Base-by-base conservation (phyloP, 2,329 filamentous ascomycete genomes). In the Trichoderma cornu-damae region DNA sequence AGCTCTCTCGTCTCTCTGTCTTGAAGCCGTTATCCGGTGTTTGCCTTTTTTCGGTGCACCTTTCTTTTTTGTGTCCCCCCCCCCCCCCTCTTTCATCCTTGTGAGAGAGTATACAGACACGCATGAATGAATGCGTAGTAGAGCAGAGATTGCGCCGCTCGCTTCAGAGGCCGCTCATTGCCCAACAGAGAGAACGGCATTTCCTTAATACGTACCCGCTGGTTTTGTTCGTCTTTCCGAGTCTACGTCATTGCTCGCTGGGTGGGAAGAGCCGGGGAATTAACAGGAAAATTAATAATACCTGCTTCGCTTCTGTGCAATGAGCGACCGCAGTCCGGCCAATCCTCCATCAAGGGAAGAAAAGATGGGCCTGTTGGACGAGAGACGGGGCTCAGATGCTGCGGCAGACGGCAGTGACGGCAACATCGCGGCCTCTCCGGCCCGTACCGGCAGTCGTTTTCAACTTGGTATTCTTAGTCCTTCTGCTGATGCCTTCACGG, bases 341-440 rank as follows among this genome's bases (percentile, higher is more conserved):
- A 68, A 65, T 49, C 64, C 67, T 59, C 68, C 70, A 32, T 69
- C 69, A 50, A 59, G 72, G 51, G 75, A 79, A 66, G 78, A 80
- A 69, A 77, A 74, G 62, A 66, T 74, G 55, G 68, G 69, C 12
- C 68, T 79, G 32, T 66, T 79, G 30, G 74, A 79, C n/a, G 73
- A 78, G 52, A 50, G 57, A 42, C 73, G 71, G 59, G 68, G 70
- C 14, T 76, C 75, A 11, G 77, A 80, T 52, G 63, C 69, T 42
- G 77, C 79, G 49, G 77, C 74, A 63, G 76, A 74, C 24, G 66
- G 60, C 59, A 72, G 71, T 57, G 67, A 69, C 54, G 57, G 51
- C 38, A 57, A 44, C 30, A 43, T 59, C 18, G 35, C 35, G 28
- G 50, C 49, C 7, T n/a, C n/a, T 35, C 38, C 43, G 6, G 20